phyloP scores from a whole-genome alignment of 2,329 filamentous ascomycete species.

The Pseudocercospora musae region DNA sequence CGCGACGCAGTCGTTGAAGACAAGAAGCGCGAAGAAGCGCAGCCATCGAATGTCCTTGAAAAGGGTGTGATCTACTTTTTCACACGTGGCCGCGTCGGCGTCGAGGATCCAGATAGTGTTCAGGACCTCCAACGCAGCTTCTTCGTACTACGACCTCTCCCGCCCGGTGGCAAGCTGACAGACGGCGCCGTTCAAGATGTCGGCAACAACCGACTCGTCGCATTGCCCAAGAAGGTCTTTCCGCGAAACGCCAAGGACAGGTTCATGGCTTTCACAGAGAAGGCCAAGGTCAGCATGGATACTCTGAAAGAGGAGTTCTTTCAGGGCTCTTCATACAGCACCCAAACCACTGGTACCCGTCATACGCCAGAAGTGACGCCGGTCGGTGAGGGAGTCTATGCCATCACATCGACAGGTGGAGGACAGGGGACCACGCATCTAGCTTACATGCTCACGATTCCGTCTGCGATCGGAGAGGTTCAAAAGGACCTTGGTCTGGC shows the following conservation, averaged over 20 bases:
- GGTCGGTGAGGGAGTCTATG: slow-evolving; percentile 82
- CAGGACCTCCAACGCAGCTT: slow-evolving; percentile 74
- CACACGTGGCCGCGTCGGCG: slow-evolving; percentile 71
- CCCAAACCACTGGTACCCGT: slow-evolving; percentile 69
- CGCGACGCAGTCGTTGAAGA: slow-evolving; percentile 49
- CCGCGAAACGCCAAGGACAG: slow-evolving; percentile 65
- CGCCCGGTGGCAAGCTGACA: slow-evolving; percentile 63
- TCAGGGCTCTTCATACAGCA: slow-evolving; percentile 64
- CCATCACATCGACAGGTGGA: slow-evolving; percentile 67
- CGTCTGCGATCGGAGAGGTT: slow-evolving; percentile 64
- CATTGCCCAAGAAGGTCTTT: slow-evolving; percentile 79
- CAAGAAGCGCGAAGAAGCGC: slow-evolving; percentile 48
- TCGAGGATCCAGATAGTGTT: slow-evolving; percentile 66
- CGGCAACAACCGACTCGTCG: slow-evolving; percentile 67
- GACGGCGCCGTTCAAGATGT: slow-evolving; percentile 56
- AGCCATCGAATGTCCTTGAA: slow-evolving; percentile 67
- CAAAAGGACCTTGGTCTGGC: slow-evolving; percentile 72
- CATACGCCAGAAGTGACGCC: slow-evolving; percentile 68
- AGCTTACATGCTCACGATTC: slow-evolving; percentile 75
- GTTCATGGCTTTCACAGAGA: slow-evolving; percentile 82
- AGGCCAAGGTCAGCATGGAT: slow-evolving; percentile 61
- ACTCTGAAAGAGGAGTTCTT: slow-evolving; percentile 73
- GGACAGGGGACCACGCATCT: slow-evolving; percentile 62
- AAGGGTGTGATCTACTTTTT: slow-evolving; percentile 93
- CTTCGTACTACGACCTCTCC: slow-evolving; percentile 73